Evolutionary conservation across 2,329 filamentous ascomycete species (phyloP).

Genomic region (Diaporthe citri): DNA sequence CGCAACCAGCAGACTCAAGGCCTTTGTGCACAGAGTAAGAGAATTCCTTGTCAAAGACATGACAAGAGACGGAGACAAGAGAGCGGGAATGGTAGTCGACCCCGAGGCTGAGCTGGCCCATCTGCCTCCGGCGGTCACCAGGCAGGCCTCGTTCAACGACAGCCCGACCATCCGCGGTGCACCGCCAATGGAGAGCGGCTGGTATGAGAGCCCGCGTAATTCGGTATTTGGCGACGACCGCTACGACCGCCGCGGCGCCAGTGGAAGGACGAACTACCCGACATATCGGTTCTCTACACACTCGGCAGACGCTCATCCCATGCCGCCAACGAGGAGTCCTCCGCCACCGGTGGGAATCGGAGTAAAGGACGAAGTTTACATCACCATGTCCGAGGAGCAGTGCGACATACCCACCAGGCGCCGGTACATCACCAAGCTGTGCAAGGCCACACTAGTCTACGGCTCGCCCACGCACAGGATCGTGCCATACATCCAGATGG

Average conservation of each 20-base stretch:
- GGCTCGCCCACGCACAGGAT: slow-evolving; percentile 16
- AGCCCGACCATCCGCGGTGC: slow-evolving; percentile 15
- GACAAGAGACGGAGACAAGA: slow-evolving; percentile 26
- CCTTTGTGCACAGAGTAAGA: slow-evolving; percentile 10
- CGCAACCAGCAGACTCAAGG: slow-evolving; percentile 19
- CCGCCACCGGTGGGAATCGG: background rate
- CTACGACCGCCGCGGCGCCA: slow-evolving; percentile 3
- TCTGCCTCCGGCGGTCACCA: slow-evolving; percentile 11
- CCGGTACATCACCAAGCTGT: slow-evolving; percentile 17
- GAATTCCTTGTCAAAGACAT: slow-evolving; percentile 19
- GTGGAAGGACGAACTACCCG: slow-evolving; percentile 10
- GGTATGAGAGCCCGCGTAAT: slow-evolving; percentile 9
- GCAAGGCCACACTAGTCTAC: slow-evolving; percentile 15
- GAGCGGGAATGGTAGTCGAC: slow-evolving; percentile 5
- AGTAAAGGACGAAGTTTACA: slow-evolving; percentile 7
- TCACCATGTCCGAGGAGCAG: slow-evolving; percentile 17
- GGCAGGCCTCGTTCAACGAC: slow-evolving; percentile 21
- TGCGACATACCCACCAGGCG: slow-evolving; percentile 11
- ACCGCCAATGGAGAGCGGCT: slow-evolving; percentile 16
- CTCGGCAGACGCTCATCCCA: background rate
- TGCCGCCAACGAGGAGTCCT: background rate
- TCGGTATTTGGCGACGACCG: background rate
- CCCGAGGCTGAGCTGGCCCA: slow-evolving; percentile 18
- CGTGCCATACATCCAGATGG: slow-evolving; percentile 20
- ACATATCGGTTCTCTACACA: slow-evolving; percentile 12